phyloP scores from a whole-genome alignment of 257 asterid genomes.

The Cinchona pubescens region DNA sequence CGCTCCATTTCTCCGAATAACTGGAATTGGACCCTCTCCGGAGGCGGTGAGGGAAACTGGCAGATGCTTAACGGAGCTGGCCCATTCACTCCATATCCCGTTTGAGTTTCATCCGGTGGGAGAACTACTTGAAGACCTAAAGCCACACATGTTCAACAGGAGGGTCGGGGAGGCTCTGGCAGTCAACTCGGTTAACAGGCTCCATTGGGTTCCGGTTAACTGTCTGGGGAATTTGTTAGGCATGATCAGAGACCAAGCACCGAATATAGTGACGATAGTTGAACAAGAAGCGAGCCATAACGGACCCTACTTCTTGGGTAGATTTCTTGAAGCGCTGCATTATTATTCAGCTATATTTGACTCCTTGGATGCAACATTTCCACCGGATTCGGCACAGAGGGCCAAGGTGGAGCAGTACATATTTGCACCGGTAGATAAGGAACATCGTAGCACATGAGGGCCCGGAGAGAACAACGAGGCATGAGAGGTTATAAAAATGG shows the following conservation, averaged over 20 bases:
- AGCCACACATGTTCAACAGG: constrained; percentile 76
- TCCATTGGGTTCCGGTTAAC: constrained; percentile 60
- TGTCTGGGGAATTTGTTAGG: constrained; percentile 50
- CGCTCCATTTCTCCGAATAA: constrained; percentile 71
- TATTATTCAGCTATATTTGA: constrained; percentile 76
- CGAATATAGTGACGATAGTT: constrained; percentile 79
- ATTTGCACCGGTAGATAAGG: constrained; percentile 71
- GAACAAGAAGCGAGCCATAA: constrained; percentile 91
- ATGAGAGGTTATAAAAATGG: constrained; percentile 80
- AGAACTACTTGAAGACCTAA: constrained; percentile 63
- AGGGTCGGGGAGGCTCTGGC: constrained; percentile 85
- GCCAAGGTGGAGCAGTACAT: constrained; percentile 76
- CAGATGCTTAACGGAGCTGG: constrained; percentile 59
- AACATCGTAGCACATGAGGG: constrained; percentile 76
- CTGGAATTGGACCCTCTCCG: constrained; percentile 72
- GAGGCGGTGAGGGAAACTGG: constrained; percentile 68
- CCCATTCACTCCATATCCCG: constrained; percentile 73
- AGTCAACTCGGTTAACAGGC: constrained; percentile 69
- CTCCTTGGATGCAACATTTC: constrained; percentile 79
- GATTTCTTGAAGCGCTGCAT: constrained; percentile 77
- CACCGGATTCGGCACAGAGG: constrained; percentile 72
- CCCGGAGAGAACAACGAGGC: constrained; percentile 55
- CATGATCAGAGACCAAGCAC: constrained; percentile 78
- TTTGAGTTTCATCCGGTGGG: constrained; percentile 78
- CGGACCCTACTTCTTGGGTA: constrained; percentile 80